A percentile compares a stretch with the other conserved stretches of the same genome.
Conservation (phyloP, 495 filamentous ascomycete species). For the Penicillium bialowiezense region DNA sequence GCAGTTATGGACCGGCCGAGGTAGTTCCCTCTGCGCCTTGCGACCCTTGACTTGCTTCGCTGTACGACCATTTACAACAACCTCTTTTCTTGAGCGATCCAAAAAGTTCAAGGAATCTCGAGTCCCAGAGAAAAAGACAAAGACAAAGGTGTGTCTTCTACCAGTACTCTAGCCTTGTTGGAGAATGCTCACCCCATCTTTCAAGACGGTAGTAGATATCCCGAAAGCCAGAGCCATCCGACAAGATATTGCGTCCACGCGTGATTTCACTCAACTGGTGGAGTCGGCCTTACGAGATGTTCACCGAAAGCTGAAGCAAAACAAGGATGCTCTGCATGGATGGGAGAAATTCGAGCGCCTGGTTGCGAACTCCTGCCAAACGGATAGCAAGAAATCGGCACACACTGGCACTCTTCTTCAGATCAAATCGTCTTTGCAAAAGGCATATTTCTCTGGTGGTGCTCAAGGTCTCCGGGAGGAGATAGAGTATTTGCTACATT, state of each 20-base stretch:
- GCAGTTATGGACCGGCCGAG: conserved; percentile 38
- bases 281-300: conserved; percentile 26
- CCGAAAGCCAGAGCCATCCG: background rate
- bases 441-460: conserved; percentile 52
- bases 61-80: conserved; percentile 34
- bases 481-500: conserved; percentile 59
- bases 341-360: conserved; percentile 40
- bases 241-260: conserved; percentile 12
- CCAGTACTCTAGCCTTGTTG: too few species aligned
- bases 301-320: conserved; percentile 13
- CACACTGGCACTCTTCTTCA: conserved; percentile 22
- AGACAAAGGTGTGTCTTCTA: background rate
- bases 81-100: conserved; percentile 24
- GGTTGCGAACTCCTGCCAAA: conserved; percentile 31
- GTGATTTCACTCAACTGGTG: conserved; percentile 30
- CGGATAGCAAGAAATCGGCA: conserved; percentile 17
- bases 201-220: background rate
- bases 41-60: conserved; percentile 23
- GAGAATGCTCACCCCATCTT: too few species aligned
- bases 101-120: conserved; percentile 17
- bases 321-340: conserved; percentile 8
- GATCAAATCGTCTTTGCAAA: conserved; percentile 43
- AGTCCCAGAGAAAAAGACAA: background rate
- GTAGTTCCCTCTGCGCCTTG: conserved; percentile 35
- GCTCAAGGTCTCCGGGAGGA: conserved; percentile 47